Percentiles rank a stretch among this genome's conserved stretches.
These are phyloP conservation scores for Salicornia ramosissima DNA, from an alignment of 148 eudicot genomes.

Conservation along the genomic window DNA sequence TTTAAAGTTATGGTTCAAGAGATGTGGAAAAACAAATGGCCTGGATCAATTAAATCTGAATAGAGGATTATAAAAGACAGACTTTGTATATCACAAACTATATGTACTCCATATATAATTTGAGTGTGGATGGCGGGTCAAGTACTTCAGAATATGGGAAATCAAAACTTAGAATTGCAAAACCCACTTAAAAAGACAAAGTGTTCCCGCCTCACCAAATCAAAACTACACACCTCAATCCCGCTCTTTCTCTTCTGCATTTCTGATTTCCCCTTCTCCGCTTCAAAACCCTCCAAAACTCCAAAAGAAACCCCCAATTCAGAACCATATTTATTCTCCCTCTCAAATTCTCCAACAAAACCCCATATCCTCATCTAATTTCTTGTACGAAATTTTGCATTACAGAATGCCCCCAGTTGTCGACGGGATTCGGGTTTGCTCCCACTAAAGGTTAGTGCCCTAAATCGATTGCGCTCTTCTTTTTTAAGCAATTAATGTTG, in stretches of 20 bases:
- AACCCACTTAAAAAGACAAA: neutral
- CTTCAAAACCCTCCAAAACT: neutral
- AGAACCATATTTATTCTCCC: neutral
- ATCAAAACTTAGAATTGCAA: neutral
- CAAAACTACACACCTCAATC: neutral
- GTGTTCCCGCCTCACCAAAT: conserved; percentile 22
- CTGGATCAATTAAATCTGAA: no score
- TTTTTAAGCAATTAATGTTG: neutral
- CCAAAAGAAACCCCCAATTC: neutral
- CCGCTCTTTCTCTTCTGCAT: conserved; percentile 1
- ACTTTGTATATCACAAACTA: no score
- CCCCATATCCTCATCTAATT: neutral
- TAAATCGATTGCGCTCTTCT: neutral
- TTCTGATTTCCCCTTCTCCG: no score
- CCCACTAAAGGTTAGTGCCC: conserved; percentile 15
- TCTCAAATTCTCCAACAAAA: neutral
- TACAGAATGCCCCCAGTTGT: neutral
- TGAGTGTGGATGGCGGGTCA: neutral
- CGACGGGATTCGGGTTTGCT: neutral
- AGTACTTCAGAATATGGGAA: neutral
- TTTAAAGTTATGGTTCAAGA: no score
- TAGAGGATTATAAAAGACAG: no score
- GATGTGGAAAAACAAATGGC: no score
- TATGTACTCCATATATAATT: no score
- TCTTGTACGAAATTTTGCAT: neutral